A percentile compares a stretch with the other conserved stretches of the same genome.
These are phyloP conservation scores for Annona cherimola DNA, from an alignment of 164 flowering plant species.

Conservation along the genomic window DNA sequence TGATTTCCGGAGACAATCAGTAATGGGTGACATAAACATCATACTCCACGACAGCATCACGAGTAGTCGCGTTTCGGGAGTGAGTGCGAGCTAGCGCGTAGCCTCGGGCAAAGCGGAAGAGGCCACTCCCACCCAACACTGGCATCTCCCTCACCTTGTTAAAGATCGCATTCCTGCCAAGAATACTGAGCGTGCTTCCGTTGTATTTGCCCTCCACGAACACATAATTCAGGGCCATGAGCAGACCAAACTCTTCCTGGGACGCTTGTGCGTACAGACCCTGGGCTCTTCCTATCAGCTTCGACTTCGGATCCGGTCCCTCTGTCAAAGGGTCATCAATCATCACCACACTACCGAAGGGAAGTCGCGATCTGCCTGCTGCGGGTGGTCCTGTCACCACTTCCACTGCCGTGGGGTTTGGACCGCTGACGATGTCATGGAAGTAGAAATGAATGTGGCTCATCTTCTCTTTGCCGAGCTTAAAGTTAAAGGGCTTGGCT, in stretches of 20 bases:
- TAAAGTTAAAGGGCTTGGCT: no score
- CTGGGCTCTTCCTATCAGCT: constrained; percentile 31
- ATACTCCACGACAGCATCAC: constrained; percentile 29
- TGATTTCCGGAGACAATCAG: no score
- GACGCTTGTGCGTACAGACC: no score
- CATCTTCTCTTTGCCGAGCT: no score
- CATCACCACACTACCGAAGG: constrained; percentile 24
- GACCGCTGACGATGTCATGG: constrained; percentile 27
- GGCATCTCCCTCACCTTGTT: constrained; percentile 33
- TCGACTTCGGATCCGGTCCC: constrained; percentile 20
- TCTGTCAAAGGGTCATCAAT: constrained; percentile 32
- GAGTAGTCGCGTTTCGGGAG: constrained; percentile 7
- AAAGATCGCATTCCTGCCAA: constrained; percentile 36
- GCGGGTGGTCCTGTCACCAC: constrained; percentile 19
- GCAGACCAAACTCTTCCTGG: no score
- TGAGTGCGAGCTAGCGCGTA: constrained; percentile 24
- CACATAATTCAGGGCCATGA: no score
- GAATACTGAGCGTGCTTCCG: constrained; percentile 35
- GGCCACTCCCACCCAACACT: constrained; percentile 41
- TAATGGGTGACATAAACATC: constrained; percentile 28
- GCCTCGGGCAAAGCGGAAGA: constrained; percentile 36
- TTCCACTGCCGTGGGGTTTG: constrained; percentile 24
- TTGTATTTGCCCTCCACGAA: constrained; percentile 25
- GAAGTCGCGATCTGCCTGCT: constrained; percentile 12
- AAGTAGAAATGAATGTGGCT: constrained; percentile 32